phyloP scores from a whole-genome alignment of 371 early-diverging fungal species.

The Mortierella sp. region DNA sequence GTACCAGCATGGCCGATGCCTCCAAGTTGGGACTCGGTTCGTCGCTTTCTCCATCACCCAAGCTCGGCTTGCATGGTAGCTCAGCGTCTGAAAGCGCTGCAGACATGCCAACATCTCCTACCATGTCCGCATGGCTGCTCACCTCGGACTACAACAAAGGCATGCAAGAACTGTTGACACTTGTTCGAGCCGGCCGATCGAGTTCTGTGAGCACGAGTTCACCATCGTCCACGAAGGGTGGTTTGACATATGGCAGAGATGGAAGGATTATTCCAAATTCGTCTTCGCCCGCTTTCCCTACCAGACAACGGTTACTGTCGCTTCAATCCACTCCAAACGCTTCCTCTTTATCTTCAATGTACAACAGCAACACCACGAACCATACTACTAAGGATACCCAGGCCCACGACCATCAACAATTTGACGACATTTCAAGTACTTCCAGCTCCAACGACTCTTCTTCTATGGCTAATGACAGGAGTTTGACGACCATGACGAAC shows the following conservation, averaged over 20 bases:
- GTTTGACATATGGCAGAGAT: slow-evolving; percentile 30
- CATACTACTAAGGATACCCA: too few species aligned
- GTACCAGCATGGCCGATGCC: slow-evolving; percentile 34
- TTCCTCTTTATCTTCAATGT: not conserved
- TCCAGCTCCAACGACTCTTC: slow-evolving; percentile 10
- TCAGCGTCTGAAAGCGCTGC: not conserved
- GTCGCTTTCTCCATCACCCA: not conserved
- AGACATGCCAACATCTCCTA: not conserved
- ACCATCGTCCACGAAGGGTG: slow-evolving; percentile 26
- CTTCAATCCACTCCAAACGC: slow-evolving; percentile 5
- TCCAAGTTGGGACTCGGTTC: slow-evolving; percentile 1
- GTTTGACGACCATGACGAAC: slow-evolving; percentile 7
- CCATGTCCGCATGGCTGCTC: slow-evolving; percentile 27
- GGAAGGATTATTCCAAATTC: slow-evolving; percentile 31
- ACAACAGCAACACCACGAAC: not conserved
- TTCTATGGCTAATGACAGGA: slow-evolving; percentile 25
- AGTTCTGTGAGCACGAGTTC: slow-evolving; percentile 46
- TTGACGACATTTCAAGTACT: not conserved
- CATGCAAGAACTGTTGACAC: slow-evolving; percentile 48
- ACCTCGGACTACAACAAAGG: slow-evolving; percentile 50
- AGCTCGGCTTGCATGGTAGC: not conserved
- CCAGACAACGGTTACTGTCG: slow-evolving; percentile 17
- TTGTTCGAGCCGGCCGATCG: slow-evolving; percentile 52
- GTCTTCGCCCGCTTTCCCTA: slow-evolving; percentile 5
- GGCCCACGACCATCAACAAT: too few species aligned